Base-by-base conservation (phyloP, 352 stramenopile genomes). In the Phytophthora citricola region DNA sequence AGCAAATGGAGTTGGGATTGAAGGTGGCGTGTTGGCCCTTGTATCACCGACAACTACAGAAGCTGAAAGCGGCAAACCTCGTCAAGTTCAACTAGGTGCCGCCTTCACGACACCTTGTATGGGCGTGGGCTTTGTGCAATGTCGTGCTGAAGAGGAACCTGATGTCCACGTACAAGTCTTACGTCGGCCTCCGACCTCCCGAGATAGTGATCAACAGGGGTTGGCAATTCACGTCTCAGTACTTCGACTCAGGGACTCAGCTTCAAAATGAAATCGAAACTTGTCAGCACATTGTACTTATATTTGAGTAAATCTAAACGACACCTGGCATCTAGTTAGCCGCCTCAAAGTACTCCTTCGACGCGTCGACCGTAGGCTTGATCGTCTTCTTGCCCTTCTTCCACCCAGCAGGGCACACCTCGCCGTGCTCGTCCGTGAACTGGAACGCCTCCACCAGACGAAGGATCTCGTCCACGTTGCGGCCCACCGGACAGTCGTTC, bases 361-460 rank as follows among this genome's bases (percentile, higher is more conserved):
- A 95, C 27, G 56, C 84, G 27, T 79, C 81, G 2, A 85, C 68
- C 58, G 95, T 81, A 15, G 88, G 78, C 67, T 95, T 97, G 76
- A 98, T 97, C 24, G 79, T 84, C 73, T 87, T 89, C 38, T 84
- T 81, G 60, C 90, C 92, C 70, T 93, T 92, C 66, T 96, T 97
- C 91, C 91, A 97, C 49, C 81, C 81, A 41, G 90, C 90, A 7
- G 90, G 92, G 65, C 91, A 98, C 49, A 92, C 84, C 63, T 97
- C 91, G 40, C 89, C 90, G 73, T 97, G 87, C 75, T 97, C 81
- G 26, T 92, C 91, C 54, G 85, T 82, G 79, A 91, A 97, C 78
- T 98, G 85, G 81, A 97, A 96, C 1, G 91, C 92, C 65, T 97
- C 75, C 14, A 98, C 66, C 26, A 98, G 73, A 53, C 92, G 88